phyloP scores from a whole-genome alignment of 73 alveolate species.

The Diophrys sp. region DNA sequence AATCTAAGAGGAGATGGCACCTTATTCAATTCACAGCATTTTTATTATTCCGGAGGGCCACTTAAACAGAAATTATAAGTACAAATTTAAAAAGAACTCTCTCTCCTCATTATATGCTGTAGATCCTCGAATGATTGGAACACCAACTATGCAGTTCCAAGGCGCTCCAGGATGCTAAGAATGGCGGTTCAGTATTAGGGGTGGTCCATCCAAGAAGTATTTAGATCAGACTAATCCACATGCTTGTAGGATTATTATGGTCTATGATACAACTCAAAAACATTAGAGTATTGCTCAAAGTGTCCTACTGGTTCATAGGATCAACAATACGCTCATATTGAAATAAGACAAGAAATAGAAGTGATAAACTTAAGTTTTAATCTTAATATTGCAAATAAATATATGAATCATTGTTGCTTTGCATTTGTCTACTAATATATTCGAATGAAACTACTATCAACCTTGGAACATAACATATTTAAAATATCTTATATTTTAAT shows the following conservation, averaged over 20 bases:
- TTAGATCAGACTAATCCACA: neutral
- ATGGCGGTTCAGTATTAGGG: neutral
- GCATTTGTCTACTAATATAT: constrained; percentile 60
- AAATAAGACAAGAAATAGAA: neutral
- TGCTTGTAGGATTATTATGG: neutral
- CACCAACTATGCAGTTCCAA: neutral
- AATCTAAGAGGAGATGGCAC: too few species aligned
- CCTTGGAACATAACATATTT: constrained; percentile 68
- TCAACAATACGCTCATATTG: too few species aligned
- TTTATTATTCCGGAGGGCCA: too few species aligned
- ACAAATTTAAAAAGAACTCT: neutral
- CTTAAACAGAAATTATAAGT: too few species aligned
- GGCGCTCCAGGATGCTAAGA: neutral
- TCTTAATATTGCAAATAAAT: too few species aligned
- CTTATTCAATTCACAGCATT: too few species aligned
- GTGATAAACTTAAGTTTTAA: too few species aligned
- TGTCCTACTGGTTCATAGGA: neutral
- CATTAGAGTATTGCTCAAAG: neutral
- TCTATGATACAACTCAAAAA: neutral
- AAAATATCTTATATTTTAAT: constrained; percentile 67
- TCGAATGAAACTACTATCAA: constrained; percentile 59
- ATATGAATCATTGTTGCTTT: too few species aligned
- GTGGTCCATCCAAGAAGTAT: neutral
- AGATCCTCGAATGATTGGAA: neutral
- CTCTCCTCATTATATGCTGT: neutral